Evolutionary conservation across 2,329 filamentous ascomycete genomes (phyloP).

Genomic region (Remersonia thermophila): DNA sequence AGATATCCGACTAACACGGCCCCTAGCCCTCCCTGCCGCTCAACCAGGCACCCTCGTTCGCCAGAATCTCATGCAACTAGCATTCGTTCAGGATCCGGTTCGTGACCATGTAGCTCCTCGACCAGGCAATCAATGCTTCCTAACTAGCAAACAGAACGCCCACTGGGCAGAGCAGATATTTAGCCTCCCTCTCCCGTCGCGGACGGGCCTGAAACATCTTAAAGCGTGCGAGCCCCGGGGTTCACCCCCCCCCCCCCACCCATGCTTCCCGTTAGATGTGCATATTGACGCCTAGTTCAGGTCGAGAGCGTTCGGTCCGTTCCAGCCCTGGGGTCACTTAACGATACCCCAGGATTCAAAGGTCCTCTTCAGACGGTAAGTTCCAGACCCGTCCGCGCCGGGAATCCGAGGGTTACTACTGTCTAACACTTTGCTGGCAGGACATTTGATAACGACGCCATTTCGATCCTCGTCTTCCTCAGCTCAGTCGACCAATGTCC

Average conservation of each 20-base stretch:
- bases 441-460: conserved; percentile 41
- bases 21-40: conserved; percentile 27
- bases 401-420: no score
- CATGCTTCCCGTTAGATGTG: no score
- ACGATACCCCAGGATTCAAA: conserved; percentile 35
- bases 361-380: conserved; percentile 43
- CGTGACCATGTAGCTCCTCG: not conserved
- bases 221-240: conserved; percentile 20
- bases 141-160: conserved; percentile 26
- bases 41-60: conserved; percentile 24
- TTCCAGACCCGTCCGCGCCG: no score
- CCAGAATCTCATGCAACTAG: conserved; percentile 21
- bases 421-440: conserved; percentile 20
- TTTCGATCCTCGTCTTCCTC: conserved; percentile 42
- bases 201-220: conserved; percentile 35
- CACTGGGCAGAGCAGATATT: conserved; percentile 54
- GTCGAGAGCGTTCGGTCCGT: conserved; percentile 35
- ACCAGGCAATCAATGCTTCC: not conserved
- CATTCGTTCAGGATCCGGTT: conserved; percentile 16
- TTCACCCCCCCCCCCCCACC: no score
- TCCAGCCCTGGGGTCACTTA: conserved; percentile 30
- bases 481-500: conserved; percentile 31
- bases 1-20: no score
- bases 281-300: no score
- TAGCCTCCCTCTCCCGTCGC: conserved; percentile 37